Evolutionary conservation across 345 rosid species (phyloP), one percentile per base, ranked within the genome.

Genomic region (Arabidopsis arenosa): DNA sequence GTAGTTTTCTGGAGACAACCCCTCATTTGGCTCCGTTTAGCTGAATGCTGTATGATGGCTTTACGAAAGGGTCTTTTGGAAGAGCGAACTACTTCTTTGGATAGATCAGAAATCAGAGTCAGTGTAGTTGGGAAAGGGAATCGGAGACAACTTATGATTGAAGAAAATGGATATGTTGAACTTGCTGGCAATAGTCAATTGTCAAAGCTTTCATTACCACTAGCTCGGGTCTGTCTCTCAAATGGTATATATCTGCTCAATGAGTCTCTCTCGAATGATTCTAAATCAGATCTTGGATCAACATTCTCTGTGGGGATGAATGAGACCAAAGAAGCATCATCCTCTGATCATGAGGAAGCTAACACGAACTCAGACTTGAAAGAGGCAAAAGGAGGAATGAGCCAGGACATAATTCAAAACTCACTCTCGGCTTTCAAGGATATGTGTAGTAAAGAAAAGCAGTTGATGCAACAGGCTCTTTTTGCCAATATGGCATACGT

Each of bases 11-110:
- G 78, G 78, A 84, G 83, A 61, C 83, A 73, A 44, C 96, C 99
- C 54, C 83, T 91, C 12, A 82, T 93, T 81, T 96, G 99, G 99
- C 87, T 96, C 43, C 93, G 96, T 56, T 85, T 96, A 48, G 97
- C 98, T 66, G 99, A 96, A 82, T 93, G 99, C 79, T 91, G 97
- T 75, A 72, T 91, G 32, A 77, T 91, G 97, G 99, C 97, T 75
- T 79, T 81, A 53, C 92, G 86, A 82, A 92, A 85, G 75, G 97
- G 96, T 58, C 83, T 90, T 68, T 44, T 87, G 61, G 84, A 76
- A 48, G 84, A 77, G 56, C 72, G 84, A 32, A 28, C 41, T 56
- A 63, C 76, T 70, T 64, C 81, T 40, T 77, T 73, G 9, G 88
- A 90, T 49, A 76, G 80, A 59, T 84, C 93, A 10, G 92, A 88